Base-by-base conservation (phyloP, 108 stramenopile species). In the Nitzschia inconspicua region DNA sequence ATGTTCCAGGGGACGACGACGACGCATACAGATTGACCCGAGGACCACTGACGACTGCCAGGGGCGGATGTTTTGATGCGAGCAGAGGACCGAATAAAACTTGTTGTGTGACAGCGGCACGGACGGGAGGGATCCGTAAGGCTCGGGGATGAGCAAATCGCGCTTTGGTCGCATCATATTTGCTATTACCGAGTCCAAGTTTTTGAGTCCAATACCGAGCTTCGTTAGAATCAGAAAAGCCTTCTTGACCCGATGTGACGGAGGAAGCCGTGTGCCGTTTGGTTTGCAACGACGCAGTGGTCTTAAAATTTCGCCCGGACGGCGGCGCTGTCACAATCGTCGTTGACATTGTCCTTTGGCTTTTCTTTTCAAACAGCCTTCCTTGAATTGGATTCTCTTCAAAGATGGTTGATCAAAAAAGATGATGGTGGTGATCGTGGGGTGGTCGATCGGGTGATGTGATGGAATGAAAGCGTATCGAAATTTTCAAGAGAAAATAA, bases 31-130 rank as follows among this genome's bases (percentile, higher is more conserved):
- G 30, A 41, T 76, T 51, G 6, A 86, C 84, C 13, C 89, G 75
- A 28, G 89, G 89, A 46, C 89, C 89, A 44, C 81, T 67, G 4
- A 78, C 81, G 2, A 87, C 85, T 9, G 78, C 84, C 66, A 84
- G 47, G 1, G 78, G 73, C 14, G 56, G 61, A n/a, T 41, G 19
- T 19, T 63, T 65, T 6, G 47, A 36, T 0, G 47, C 32, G 8
- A 70, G 18, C 2, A 62, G 25, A 7, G 79, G 74, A 30, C 75
- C 79, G 57, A 75, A 80, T 11, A 72, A 11, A 18, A 80, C 67
- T 46, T 75, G 65, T 1, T 72, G 67, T 13, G 65, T 55, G 8
- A 76, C 55, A 1, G 79, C 60, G 26, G 57, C 36, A 9, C 51
- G 54, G 23, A 52, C 44, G 23, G 68, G 50, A n/a, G 60, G 39